Evolutionary conservation across 495 filamentous ascomycete species (phyloP).

Genomic region (Penicillium argentinense): DNA sequence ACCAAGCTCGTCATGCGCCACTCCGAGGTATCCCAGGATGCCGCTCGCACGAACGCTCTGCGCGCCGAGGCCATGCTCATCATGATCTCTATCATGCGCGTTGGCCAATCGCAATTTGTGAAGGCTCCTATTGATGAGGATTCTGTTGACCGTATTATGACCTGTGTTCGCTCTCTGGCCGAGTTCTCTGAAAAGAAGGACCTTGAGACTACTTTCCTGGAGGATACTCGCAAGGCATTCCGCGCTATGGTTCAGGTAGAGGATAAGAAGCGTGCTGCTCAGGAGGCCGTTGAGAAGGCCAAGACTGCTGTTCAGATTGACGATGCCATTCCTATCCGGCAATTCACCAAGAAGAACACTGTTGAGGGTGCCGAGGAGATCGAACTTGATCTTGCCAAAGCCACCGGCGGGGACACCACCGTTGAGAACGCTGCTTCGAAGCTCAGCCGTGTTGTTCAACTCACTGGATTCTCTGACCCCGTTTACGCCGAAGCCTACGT

Average conservation of each 20-base stretch:
- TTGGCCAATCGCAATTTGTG: constrained; percentile 96
- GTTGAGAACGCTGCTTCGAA: constrained; percentile 89
- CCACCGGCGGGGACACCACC: constrained; percentile 83
- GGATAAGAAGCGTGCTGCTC: constrained; percentile 92
- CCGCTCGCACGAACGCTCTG: constrained; percentile 86
- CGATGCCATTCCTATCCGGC: constrained; percentile 88
- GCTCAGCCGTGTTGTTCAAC: constrained; percentile 91
- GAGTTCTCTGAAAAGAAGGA: constrained; percentile 89
- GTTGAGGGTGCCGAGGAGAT: constrained; percentile 81
- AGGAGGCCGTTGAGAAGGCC: constrained; percentile 87
- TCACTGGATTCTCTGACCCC: constrained; percentile 97
- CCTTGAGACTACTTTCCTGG: constrained; percentile 87
- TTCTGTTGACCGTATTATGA: constrained; percentile 96
- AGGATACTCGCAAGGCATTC: constrained; percentile 96
- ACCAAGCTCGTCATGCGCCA: constrained; percentile 99
- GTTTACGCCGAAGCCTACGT: constrained; percentile 99
- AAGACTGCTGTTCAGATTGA: constrained; percentile 95
- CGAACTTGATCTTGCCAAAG: constrained; percentile 88
- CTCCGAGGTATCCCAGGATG: constrained; percentile 86
- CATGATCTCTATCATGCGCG: constrained; percentile 98
- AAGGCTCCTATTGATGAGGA: constrained; percentile 98
- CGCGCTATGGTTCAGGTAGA: constrained; percentile 97
- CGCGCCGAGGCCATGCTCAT: constrained; percentile 98
- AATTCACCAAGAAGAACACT: constrained; percentile 89
- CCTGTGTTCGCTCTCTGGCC: constrained; percentile 86